Percentiles rank a stretch among this genome's conserved stretches.
phyloP scores from a whole-genome alignment of 345 rosid species.

The Noccaea bulbosa region DNA sequence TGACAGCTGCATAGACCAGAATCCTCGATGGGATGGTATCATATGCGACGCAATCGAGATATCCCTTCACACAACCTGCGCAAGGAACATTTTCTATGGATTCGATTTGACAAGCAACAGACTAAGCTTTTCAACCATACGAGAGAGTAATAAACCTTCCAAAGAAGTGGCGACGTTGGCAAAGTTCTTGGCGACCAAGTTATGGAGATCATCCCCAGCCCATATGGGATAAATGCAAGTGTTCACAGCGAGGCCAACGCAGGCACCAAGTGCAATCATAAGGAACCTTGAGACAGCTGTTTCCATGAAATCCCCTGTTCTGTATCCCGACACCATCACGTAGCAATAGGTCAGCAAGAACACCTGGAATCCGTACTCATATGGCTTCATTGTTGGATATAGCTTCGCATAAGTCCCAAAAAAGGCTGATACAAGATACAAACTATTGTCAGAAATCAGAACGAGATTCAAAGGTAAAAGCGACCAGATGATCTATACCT shows the following conservation, averaged over 20 bases:
- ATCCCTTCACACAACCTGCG: slow-evolving; percentile 74
- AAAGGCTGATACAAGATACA: slow-evolving; percentile 54
- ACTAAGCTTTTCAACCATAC: slow-evolving; percentile 12
- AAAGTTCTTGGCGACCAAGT: slow-evolving; percentile 78
- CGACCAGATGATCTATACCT: slow-evolving; percentile 46
- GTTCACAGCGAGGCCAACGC: slow-evolving; percentile 64
- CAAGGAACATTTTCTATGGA: slow-evolving; percentile 21
- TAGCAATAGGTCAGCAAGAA: slow-evolving; percentile 82
- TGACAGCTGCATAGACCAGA: slow-evolving; percentile 72
- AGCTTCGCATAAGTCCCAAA: slow-evolving; percentile 68
- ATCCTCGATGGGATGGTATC: slow-evolving; percentile 77
- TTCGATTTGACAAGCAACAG: slow-evolving; percentile 9
- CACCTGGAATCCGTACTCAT: slow-evolving; percentile 88
- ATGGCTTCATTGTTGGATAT: slow-evolving; percentile 85
- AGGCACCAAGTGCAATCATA: slow-evolving; percentile 76
- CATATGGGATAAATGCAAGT: slow-evolving; percentile 87
- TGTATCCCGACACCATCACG: slow-evolving; percentile 77
- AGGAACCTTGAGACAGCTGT: slow-evolving; percentile 70
- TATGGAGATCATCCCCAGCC: slow-evolving; percentile 95
- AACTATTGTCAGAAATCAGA: slow-evolving; percentile 25
- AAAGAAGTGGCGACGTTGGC: slow-evolving; percentile 74
- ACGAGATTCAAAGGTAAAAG: slow-evolving; percentile 12
- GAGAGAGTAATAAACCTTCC: slow-evolving; percentile 58
- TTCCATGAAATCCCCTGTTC: slow-evolving; percentile 68
- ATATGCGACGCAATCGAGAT: slow-evolving; percentile 71